Base-by-base conservation (phyloP, 768 basidiomycete genomes). In the Candolleomyces aberdarensis region DNA sequence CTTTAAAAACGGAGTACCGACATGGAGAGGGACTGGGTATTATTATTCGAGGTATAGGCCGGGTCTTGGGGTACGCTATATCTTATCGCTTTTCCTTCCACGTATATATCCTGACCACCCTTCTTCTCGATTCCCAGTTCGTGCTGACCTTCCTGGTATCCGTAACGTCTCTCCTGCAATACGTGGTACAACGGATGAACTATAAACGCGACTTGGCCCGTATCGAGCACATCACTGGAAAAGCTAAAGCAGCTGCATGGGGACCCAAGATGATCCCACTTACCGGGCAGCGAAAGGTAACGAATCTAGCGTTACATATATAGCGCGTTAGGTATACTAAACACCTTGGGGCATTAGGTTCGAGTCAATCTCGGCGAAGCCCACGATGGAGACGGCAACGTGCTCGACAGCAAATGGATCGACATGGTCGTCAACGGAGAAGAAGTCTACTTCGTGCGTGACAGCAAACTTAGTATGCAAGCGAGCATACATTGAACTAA, bases 41-140 rank as follows among this genome's bases (percentile, higher is more conserved):
- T 98, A 98, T 74, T 99, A 98, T 74, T 86, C 92, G 32, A 87
- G 97, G 56, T 99, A 91, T 81, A 84, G 96, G 32, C 96, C 96
- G n/a, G 94, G 95, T 26, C 80, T 98, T 62, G 85, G 85, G 62
- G 91, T 91, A 67, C 64, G 84, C 71, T 19, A 6, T 17, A 36
- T 31, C 63, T 58, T 43, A 62, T 41, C 46, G 20, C 10, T 5
- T 26, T 10, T 15, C 2, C 20, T 49, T 39, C 20, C n/a, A 40
- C 17, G 44, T 17, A 40, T 47, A 13, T 19, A 7, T 58, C 9
- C 62, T 64, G 55, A 60, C 53, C 32, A 40, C 17, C n/a, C n/a
- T 13, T 44, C 29, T 70, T n/a, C n/a, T 26, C 3, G 26, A 26
- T 26, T 26, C 26, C 26, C 3, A 93, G 91, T 79, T 83, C 36